Base-by-base conservation (phyloP, 2,329 filamentous ascomycete genomes). In the Cordyceps militaris region DNA sequence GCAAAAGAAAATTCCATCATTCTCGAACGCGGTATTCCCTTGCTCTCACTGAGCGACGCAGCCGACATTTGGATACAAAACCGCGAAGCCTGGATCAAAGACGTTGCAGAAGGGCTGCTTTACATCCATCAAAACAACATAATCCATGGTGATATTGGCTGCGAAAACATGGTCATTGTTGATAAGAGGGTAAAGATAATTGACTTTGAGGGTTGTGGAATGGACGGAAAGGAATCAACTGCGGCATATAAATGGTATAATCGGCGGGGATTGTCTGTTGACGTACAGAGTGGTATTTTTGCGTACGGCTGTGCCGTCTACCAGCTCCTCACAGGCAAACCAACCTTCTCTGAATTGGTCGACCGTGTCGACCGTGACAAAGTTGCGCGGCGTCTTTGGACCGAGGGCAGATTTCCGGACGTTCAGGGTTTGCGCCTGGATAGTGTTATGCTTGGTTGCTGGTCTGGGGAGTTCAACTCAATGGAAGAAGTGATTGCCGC, bases 201-300 rank as follows among this genome's bases (percentile, higher is more conserved):
- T 14, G 55, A 36, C 34, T 36, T 36, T 36, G 52, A 55, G 24
- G 53, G 53, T 9, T 56, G 42, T 47, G 24, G 53, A 10, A 56
- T 56, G 9, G 43, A 56, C 36, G 42, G 43, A 10, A n/a, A 26
- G 5, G 53, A 56, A 26, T 34, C 53, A 3, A 36, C 30, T 24
- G 24, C 53, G 7, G 53, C 42, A n/a, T 56, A 56, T n/a, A 56
- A 56, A 42, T 56, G 53, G 53, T 56, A 56, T 32, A 56, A 56
- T 34, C 43, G 53, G 16, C 30, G 19, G 53, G 53, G 21, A 13
- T 24, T 13, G 7, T 38, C 40, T 36, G 53, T 49, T 6, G 42
- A 56, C 44, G 14, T 36, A 16, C 40, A 56, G 43, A 47, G 40
- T 19, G 53, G 46, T 26, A 56, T 56, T 2, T 56, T 56, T 44